These are phyloP conservation scores for Dictyostelium discoideum DNA, from an alignment of 78 protist genomes.

Conservation along the genomic window DNA sequence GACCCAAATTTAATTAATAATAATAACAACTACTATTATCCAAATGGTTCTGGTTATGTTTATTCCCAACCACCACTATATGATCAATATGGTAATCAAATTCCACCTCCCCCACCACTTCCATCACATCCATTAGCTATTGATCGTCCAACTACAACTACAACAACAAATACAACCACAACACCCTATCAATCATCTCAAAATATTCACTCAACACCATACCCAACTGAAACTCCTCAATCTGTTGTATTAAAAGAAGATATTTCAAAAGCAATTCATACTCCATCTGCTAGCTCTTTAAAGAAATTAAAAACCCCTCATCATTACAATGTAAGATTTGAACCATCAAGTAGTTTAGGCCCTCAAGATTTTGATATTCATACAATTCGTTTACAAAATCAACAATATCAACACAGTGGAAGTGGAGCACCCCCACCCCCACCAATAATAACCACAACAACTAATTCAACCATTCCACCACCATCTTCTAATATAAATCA, in stretches of 20 bases:
- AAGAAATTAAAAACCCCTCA: constrained; percentile 13
- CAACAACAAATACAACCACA: neutral
- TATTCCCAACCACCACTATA: neutral
- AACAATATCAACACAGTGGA: neutral
- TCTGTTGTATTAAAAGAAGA: neutral
- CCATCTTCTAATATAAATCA: neutral
- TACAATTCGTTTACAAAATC: neutral
- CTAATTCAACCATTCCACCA: neutral
- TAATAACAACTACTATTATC: neutral
- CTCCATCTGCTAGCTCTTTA: neutral
- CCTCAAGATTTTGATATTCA: constrained; percentile 12
- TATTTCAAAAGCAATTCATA: neutral
- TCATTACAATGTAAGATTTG: constrained; percentile 17
- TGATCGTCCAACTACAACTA: neutral
- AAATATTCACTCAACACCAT: neutral
- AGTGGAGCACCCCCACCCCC: constrained; percentile 11
- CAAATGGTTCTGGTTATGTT: neutral
- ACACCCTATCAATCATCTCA: neutral
- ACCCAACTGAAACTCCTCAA: neutral
- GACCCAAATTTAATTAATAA: neutral
- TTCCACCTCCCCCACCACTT: neutral
- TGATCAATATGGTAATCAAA: neutral
- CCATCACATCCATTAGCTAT: neutral
- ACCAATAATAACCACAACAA: neutral
- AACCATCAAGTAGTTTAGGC: neutral